Conservation (phyloP, 257 asterid species). For the Henckelia pumila region DNA sequence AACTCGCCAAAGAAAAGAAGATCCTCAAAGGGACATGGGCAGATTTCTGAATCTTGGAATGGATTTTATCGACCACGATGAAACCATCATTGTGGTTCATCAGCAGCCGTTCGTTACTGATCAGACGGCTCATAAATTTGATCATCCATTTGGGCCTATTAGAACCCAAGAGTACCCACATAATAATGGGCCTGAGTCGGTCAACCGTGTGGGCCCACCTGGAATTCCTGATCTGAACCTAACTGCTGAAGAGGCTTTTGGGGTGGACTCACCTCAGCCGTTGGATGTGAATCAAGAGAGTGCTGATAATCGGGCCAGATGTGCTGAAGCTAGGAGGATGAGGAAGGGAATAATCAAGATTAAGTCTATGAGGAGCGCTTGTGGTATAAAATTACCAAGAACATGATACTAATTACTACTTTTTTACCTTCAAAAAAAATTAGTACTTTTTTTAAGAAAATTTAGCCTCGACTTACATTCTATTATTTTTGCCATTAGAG, state of each 20-base stretch:
- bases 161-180: constrained; percentile 24
- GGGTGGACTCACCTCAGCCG: constrained; percentile 31
- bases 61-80: constrained; percentile 1
- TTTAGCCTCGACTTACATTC: background rate
- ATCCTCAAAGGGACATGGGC: constrained; percentile 15
- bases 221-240: constrained; percentile 44
- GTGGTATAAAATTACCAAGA: constrained; percentile 26
- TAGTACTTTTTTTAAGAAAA: background rate
- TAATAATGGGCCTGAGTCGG: constrained; percentile 25
- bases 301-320: constrained; percentile 38
- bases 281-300: constrained; percentile 27
- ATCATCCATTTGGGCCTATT: constrained; percentile 24
- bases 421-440: no score
- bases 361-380: constrained; percentile 28
- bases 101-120: constrained; percentile 27
- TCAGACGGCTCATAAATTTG: constrained; percentile 29
- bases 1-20: constrained; percentile 17
- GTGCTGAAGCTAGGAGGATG: constrained; percentile 59
- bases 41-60: constrained; percentile 7
- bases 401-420: background rate
- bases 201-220: constrained; percentile 32
- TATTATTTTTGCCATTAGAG: no score
- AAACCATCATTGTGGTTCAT: background rate
- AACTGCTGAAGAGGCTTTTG: constrained; percentile 25
- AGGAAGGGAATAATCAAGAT: constrained; percentile 45